Percentiles rank a stretch among this genome's conserved stretches.
Conservation (phyloP, 139 green algal species). For the Mesostigma viride region DNA sequence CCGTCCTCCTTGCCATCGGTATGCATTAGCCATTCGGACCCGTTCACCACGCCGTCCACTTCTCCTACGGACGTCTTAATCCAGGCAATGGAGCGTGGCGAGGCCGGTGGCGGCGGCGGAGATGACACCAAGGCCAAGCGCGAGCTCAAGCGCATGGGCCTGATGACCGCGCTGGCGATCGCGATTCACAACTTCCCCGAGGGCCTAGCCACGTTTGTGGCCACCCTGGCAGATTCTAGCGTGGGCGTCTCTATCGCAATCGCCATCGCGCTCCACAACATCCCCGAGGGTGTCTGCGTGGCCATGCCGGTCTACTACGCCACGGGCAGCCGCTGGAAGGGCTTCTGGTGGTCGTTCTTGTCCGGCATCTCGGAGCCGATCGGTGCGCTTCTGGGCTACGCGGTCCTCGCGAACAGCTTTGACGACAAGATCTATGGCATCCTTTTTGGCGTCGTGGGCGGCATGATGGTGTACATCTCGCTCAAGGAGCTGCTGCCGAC, state of each 20-base stretch:
- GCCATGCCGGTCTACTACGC: slow-evolving; percentile 86
- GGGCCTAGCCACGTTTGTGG: slow-evolving; percentile 56
- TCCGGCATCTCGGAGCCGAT: slow-evolving; percentile 61
- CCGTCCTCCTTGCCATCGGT: too few relatives aligned
- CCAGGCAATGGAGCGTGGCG: not conserved
- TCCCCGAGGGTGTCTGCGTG: slow-evolving; percentile 68
- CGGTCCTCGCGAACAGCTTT: slow-evolving; percentile 22
- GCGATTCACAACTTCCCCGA: slow-evolving; percentile 78
- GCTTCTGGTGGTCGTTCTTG: slow-evolving; percentile 53
- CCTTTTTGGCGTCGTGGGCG: slow-evolving; percentile 44
- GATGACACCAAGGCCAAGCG: too few relatives aligned
- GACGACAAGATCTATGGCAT: slow-evolving; percentile 19
- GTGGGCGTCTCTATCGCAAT: slow-evolving; percentile 51
- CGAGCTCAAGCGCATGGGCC: slow-evolving; percentile 29
- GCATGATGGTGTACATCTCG: slow-evolving; percentile 71
- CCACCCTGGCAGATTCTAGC: too few relatives aligned
- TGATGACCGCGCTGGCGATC: slow-evolving; percentile 69
- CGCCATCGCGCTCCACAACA: slow-evolving; percentile 69
- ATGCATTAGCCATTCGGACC: too few relatives aligned
- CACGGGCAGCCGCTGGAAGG: slow-evolving; percentile 54
- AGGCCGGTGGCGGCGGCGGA: not conserved
- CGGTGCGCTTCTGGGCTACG: slow-evolving; percentile 56
- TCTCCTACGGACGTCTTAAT: too few relatives aligned
- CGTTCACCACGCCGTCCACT: too few relatives aligned
- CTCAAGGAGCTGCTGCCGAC: slow-evolving; percentile 68